A percentile compares a stretch with the other conserved stretches of the same genome.
Conservation (phyloP, 225 moss, liverwort and hornwort genomes). For the Ulota crispa region DNA sequence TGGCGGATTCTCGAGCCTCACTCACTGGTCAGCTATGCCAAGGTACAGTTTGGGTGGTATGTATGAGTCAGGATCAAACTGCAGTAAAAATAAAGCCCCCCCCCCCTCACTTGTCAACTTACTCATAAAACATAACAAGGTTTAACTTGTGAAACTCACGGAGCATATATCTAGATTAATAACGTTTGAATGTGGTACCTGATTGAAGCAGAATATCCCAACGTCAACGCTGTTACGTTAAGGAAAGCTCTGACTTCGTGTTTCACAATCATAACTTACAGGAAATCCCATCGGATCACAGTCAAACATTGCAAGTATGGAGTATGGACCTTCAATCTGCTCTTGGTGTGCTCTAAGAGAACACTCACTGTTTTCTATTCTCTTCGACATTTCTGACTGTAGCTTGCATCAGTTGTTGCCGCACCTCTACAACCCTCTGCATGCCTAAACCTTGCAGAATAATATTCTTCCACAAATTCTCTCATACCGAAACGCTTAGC, state of each 20-base stretch:
- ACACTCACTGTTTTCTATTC: conserved; percentile 23
- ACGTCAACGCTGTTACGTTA: neutral
- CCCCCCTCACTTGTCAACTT: fast-evolving
- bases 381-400: conserved; percentile 19
- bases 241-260: neutral
- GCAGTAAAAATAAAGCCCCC: fast-evolving
- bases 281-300: conserved; percentile 9
- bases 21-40: conserved; percentile 13
- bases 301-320: neutral
- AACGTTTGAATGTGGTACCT: neutral
- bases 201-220: neutral
- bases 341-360: conserved; percentile 29
- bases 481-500: conserved; percentile 48
- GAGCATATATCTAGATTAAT: neutral
- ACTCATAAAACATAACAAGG: no score
- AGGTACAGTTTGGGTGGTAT: neutral
- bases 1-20: fast-evolving
- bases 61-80: neutral
- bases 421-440: conserved; percentile 7
- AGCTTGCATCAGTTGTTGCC: conserved; percentile 26
- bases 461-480: conserved; percentile 7
- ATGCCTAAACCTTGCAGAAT: conserved; percentile 29
- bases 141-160: neutral
- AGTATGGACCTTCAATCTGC: neutral
- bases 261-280: neutral